Percentiles rank a stretch among this genome's conserved stretches.
Evolutionary conservation across 192 early-diverging fungal genomes (phyloP).

Genomic region (Coemansia sp.): DNA sequence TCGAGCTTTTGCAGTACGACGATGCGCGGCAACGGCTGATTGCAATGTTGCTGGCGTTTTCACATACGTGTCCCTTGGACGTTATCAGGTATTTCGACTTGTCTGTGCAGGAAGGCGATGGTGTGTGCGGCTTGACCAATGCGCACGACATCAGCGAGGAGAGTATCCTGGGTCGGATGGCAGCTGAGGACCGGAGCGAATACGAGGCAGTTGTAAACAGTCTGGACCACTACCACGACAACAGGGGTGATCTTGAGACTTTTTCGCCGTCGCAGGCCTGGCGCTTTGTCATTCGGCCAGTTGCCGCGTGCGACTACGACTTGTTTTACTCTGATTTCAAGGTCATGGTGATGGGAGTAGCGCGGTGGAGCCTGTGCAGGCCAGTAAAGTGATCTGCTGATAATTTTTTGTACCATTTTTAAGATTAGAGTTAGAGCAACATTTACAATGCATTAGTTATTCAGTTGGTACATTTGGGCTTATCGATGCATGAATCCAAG

Average conservation of each 20-base stretch:
- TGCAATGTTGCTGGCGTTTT: conserved; percentile 19
- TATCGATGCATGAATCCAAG: neutral
- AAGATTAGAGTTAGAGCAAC: too few species aligned
- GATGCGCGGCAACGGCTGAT: conserved; percentile 31
- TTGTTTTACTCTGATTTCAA: conserved; percentile 47
- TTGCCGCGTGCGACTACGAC: conserved; percentile 24
- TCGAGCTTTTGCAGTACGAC: conserved; percentile 36
- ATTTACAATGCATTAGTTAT: too few species aligned
- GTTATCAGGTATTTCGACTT: conserved; percentile 8
- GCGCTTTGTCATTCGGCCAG: conserved; percentile 27
- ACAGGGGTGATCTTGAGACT: neutral
- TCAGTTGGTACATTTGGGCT: too few species aligned
- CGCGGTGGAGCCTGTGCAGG: conserved; percentile 17
- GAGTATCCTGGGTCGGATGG: neutral
- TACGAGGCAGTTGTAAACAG: conserved; percentile 7
- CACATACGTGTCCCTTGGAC: conserved; percentile 35
- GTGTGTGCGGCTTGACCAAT: neutral
- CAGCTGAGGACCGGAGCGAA: conserved; percentile 14
- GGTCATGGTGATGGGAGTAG: conserved; percentile 32
- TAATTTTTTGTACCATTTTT: neutral
- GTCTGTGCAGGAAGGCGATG: neutral
- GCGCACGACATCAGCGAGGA: conserved; percentile 4
- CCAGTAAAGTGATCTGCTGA: neutral
- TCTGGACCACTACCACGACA: neutral
- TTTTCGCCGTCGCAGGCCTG: conserved; percentile 30